These are phyloP conservation scores for Pseudophaeomoniella oleicola DNA, from an alignment of 2,329 filamentous ascomycete genomes.

Conservation along the genomic window DNA sequence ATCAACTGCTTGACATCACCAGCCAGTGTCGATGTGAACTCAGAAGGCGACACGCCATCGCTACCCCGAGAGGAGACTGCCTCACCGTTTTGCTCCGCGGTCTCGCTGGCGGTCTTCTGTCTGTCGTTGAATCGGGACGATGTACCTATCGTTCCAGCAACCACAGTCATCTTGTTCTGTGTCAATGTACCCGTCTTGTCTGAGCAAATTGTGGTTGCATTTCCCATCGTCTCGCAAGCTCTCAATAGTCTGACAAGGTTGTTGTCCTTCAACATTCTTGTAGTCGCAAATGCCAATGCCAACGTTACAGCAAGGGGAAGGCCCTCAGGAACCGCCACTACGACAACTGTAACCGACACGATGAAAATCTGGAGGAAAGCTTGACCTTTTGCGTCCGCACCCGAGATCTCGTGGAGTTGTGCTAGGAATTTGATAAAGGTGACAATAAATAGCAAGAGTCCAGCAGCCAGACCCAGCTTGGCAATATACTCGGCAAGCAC, in stretches of 20 bases:
- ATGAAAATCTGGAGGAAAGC: slow-evolving; percentile 45
- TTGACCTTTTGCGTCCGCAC: slow-evolving; percentile 37
- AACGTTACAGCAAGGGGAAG: slow-evolving; percentile 46
- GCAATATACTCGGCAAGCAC: slow-evolving; percentile 65
- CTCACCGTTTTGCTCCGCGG: slow-evolving; percentile 9
- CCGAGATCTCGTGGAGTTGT: slow-evolving; percentile 36
- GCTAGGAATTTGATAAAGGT: slow-evolving; percentile 66
- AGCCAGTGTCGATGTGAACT: slow-evolving; percentile 39
- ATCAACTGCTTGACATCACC: slow-evolving; percentile 40
- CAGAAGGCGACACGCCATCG: slow-evolving; percentile 35
- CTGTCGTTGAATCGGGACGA: slow-evolving; percentile 28
- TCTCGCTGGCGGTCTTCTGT: slow-evolving; percentile 14
- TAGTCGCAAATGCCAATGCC: slow-evolving; percentile 48
- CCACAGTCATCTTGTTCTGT: slow-evolving; percentile 48
- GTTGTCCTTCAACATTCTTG: slow-evolving; percentile 48
- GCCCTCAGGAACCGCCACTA: slow-evolving; percentile 47
- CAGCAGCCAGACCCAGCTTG: slow-evolving; percentile 58
- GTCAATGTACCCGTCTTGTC: slow-evolving; percentile 55
- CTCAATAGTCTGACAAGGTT: slow-evolving; percentile 45
- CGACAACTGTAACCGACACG: slow-evolving; percentile 42
- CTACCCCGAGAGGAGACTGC: slow-evolving; percentile 11
- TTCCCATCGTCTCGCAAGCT: slow-evolving; percentile 51
- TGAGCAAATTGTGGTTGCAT: slow-evolving; percentile 48
- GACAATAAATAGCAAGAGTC: slow-evolving; percentile 61
- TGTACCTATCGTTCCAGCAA: slow-evolving; percentile 40